phyloP scores from a whole-genome alignment of 805 yeast species.

The Phaffomyces antillensis region DNA sequence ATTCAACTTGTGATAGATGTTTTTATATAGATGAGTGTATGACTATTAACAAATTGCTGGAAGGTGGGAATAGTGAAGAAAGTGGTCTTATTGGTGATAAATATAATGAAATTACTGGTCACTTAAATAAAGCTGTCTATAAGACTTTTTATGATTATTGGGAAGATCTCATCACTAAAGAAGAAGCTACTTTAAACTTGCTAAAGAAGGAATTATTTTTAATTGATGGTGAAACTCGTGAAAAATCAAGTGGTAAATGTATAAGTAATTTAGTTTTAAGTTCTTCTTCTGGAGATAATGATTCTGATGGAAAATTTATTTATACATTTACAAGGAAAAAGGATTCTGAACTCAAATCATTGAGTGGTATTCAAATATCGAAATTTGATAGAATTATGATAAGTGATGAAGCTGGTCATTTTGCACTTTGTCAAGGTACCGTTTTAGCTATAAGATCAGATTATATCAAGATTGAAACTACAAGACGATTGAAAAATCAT shows the following conservation, averaged over 20 bases:
- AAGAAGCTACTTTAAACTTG: slow-evolving; percentile 51
- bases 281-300: slow-evolving; percentile 16
- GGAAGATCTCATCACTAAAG: slow-evolving; percentile 67
- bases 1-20: slow-evolving; percentile 57
- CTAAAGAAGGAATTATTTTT: slow-evolving; percentile 54
- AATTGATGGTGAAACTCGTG: slow-evolving; percentile 51
- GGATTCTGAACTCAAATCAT: slow-evolving; percentile 5
- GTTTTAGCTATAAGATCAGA: slow-evolving; percentile 38
- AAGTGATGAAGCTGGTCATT: slow-evolving; percentile 77
- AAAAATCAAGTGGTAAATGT: slow-evolving; percentile 50
- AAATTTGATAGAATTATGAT: slow-evolving; percentile 59
- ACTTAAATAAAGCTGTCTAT: slow-evolving; percentile 39
- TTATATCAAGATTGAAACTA: slow-evolving; percentile 42
- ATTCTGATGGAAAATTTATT: slow-evolving; percentile 24
- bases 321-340: slow-evolving; percentile 43
- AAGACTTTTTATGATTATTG: slow-evolving; percentile 59
- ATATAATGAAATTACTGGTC: slow-evolving; percentile 44
- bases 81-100: slow-evolving; percentile 45
- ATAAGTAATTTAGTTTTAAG: slow-evolving; percentile 43
- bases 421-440: slow-evolving; percentile 60
- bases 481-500: slow-evolving; percentile 42
- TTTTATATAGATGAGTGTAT: slow-evolving; percentile 51
- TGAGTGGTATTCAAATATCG: slow-evolving; percentile 40
- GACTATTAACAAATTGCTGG: slow-evolving; percentile 53
- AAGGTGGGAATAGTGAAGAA: slow-evolving; percentile 46